Percentiles rank a stretch among this genome's conserved stretches.
phyloP scores from a whole-genome alignment of 306 rosid species.

The Fragaria nilgerrensis region DNA sequence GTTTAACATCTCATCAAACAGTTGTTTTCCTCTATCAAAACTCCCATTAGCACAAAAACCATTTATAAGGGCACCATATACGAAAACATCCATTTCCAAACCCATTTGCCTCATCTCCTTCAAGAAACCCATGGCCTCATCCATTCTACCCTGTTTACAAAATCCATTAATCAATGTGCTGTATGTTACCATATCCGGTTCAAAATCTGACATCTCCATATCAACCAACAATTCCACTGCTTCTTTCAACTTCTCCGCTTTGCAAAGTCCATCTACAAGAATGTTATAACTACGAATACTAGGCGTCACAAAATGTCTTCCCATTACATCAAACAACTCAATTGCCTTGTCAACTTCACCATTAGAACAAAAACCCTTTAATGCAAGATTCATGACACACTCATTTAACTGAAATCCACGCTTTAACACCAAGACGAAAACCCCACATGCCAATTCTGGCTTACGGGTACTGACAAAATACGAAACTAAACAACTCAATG shows the following conservation, averaged over 20 bases:
- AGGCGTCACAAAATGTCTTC: conserved; percentile 36
- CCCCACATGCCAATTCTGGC: conserved; percentile 49
- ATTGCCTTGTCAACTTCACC: conserved; percentile 47
- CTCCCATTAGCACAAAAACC: conserved; percentile 56
- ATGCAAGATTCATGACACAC: conserved; percentile 43
- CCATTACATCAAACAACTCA: conserved; percentile 44
- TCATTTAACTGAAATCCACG: conserved; percentile 49
- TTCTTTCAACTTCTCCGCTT: conserved; percentile 47
- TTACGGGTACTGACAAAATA: conserved; percentile 44
- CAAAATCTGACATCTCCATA: conserved; percentile 50
- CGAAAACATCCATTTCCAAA: conserved; percentile 51
- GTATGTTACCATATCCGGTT: conserved; percentile 53
- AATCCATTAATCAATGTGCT: conserved; percentile 52
- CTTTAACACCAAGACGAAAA: conserved; percentile 55
- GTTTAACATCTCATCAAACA: conserved; percentile 61
- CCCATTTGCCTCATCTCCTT: conserved; percentile 66
- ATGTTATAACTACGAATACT: conserved; percentile 55
- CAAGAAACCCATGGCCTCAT: conserved; percentile 50
- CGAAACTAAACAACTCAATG: conserved; percentile 53
- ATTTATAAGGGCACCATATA: conserved; percentile 47
- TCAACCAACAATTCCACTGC: conserved; percentile 52
- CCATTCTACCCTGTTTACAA: conserved; percentile 54
- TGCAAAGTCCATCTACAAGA: conserved; percentile 64
- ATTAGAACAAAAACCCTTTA: conserved; percentile 55
- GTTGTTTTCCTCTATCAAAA: conserved; percentile 43